A percentile compares a stretch with the other conserved stretches of the same genome.
Evolutionary conservation across 306 rosid species (phyloP).

Genomic region (Casuarina cunninghamiana): DNA sequence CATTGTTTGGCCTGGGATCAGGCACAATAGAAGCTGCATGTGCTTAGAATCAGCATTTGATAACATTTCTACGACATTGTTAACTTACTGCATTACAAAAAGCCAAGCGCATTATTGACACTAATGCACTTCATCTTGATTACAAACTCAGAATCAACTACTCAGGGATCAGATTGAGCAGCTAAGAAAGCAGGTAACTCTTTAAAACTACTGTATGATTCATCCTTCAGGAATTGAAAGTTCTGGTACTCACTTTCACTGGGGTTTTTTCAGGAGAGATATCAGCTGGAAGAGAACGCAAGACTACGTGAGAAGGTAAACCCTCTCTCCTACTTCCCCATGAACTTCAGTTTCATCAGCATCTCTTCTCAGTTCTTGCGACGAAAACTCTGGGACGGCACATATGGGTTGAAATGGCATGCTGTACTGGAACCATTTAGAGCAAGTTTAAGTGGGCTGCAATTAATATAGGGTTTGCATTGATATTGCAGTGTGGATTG

Average conservation of each 20-base stretch:
- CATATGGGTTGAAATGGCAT: not conserved
- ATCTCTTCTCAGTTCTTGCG: not conserved
- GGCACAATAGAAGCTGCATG: not conserved
- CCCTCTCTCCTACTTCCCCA: not conserved
- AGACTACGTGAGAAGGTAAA: slow-evolving; percentile 53
- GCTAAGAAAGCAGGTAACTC: slow-evolving; percentile 66
- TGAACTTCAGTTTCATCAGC: not conserved
- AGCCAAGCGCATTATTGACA: not conserved
- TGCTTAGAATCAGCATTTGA: not conserved
- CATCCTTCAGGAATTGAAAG: not conserved
- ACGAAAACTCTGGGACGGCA: not conserved
- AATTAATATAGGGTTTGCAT: not conserved
- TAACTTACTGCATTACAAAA: not conserved
- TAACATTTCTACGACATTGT: not conserved
- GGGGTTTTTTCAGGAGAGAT: slow-evolving; percentile 49
- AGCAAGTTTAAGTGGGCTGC: not conserved
- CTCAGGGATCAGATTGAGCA: slow-evolving; percentile 59
- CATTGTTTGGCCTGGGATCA: too few relatives aligned
- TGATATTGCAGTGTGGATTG: slow-evolving; percentile 41
- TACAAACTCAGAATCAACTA: slow-evolving; percentile 53
- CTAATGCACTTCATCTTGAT: slow-evolving; percentile 15
- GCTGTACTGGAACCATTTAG: too few relatives aligned
- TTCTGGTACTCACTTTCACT: slow-evolving; percentile 4
- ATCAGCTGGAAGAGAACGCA: slow-evolving; percentile 56
- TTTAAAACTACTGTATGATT: not conserved